Evolutionary conservation across 2,329 filamentous ascomycete species (phyloP), one percentile per base, ranked within the genome.

Genomic region (Mariannaea elegans): DNA sequence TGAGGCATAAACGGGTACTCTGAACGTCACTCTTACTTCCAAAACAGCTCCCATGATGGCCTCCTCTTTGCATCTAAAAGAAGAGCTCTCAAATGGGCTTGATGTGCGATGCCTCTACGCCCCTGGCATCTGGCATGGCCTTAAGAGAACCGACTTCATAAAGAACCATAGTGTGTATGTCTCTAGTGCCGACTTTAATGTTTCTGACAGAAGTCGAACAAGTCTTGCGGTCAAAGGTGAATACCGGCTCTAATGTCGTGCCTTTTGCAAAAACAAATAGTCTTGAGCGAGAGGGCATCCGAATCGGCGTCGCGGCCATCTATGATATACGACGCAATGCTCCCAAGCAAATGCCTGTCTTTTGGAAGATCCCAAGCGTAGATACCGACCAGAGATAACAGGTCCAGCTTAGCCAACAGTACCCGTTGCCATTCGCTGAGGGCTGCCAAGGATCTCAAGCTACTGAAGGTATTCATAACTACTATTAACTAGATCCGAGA

Each of bases 101-200:
- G 39, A 90, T 82, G 64, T 90, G 87, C 64, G 87, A 80, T 23
- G 90, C 72, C 13, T 78, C 74, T 7, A 88, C 73, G 12, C 78
- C 80, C 65, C 88, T 86, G 0, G 80, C 80, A 31, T 85, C 81
- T 2, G 90, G 75, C 61, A 89, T 86, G 1, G 76, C 87, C 61
- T 85, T 82, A 2, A 90, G 76, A 0, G 87, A 86, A 2, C 87
- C 87, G 31, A 90, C 81, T 68, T 90, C 87, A 72, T 90, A 90
- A 29, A 87, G 73, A 1, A 84, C 79, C 62, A 84, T 82, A 7
- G 85, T 84, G 1, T 83, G 84, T 60, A 86, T 76, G 64, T 88
- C 86, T 16, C 84, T 82, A 1, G 83, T 78, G 1, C 78, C 75
- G 66, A 90, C 78, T 42, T 84, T 82, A 72, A 90, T 89, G 62